phyloP scores from a whole-genome alignment of 2,329 filamentous ascomycete genomes.

The Aspergillus puulaauensis region DNA sequence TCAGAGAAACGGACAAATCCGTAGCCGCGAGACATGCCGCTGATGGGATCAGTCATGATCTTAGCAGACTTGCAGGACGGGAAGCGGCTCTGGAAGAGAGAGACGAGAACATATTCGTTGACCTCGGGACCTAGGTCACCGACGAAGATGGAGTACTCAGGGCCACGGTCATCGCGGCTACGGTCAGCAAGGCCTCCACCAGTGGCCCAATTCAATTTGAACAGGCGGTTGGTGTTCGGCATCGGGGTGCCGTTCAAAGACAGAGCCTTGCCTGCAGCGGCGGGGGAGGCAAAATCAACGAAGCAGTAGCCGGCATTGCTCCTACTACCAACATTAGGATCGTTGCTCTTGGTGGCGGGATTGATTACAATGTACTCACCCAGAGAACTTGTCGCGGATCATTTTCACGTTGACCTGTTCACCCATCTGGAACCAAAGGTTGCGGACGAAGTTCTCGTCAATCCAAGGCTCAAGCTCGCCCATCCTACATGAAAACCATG shows the following conservation, averaged over 20 bases:
- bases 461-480: slow-evolving; percentile 99
- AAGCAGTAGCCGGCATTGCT: slow-evolving; percentile 99
- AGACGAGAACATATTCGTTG: slow-evolving; percentile 96
- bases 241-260: slow-evolving; percentile 82
- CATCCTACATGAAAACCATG: slow-evolving; percentile 67
- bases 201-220: slow-evolving; percentile 99
- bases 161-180: slow-evolving; percentile 85
- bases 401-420: slow-evolving; percentile 99
- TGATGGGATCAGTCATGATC: slow-evolving; percentile 99
- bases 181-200: slow-evolving; percentile 93
- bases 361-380: slow-evolving; percentile 57
- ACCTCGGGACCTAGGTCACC: slow-evolving; percentile 97
- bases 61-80: slow-evolving; percentile 98
- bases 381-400: slow-evolving; percentile 98
- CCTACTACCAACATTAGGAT: slow-evolving; percentile 48
- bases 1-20: slow-evolving; percentile 97
- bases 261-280: slow-evolving; percentile 89
- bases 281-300: slow-evolving; percentile 82
- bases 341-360: slow-evolving; percentile 12
- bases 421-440: slow-evolving; percentile 87
- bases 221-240: slow-evolving; percentile 89
- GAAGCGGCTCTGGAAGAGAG: slow-evolving; percentile 94
- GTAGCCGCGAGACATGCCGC: slow-evolving; percentile 94
- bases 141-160: slow-evolving; percentile 96
- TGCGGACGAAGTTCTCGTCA: slow-evolving; percentile 97